Percentiles rank a stretch among this genome's conserved stretches.
Conservation (phyloP, 2,329 filamentous ascomycete genomes). For the Alternaria sp. region DNA sequence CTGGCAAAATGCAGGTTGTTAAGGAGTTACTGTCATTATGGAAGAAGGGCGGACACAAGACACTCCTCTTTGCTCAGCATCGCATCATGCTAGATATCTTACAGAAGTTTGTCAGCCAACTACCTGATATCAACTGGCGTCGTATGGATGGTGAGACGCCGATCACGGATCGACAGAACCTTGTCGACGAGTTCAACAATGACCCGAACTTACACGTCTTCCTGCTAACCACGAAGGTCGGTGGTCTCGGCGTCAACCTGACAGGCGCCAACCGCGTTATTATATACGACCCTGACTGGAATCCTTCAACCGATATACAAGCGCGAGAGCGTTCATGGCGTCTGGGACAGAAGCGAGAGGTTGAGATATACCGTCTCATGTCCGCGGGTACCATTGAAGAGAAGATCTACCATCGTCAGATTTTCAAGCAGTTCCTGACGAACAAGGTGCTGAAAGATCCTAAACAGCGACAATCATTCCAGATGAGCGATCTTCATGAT, state of each 20-base stretch:
- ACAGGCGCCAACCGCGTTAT: slow-evolving; percentile 96
- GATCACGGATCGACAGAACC: slow-evolving; percentile 84
- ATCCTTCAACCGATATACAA: slow-evolving; percentile 94
- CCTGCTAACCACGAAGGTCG: slow-evolving; percentile 92
- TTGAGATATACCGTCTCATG: slow-evolving; percentile 97
- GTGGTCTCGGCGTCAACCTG: slow-evolving; percentile 90
- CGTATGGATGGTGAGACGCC: slow-evolving; percentile 94
- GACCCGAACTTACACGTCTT: slow-evolving; percentile 84
- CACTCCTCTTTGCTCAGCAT: slow-evolving; percentile 89
- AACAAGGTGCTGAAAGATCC: slow-evolving; percentile 96
- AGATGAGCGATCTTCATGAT: slow-evolving; percentile 88
- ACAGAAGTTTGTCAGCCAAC: slow-evolving; percentile 75
- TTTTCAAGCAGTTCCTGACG: slow-evolving; percentile 97
- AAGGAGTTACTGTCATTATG: slow-evolving; percentile 87
- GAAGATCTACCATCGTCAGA: slow-evolving; percentile 98
- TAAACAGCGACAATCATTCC: slow-evolving; percentile 90
- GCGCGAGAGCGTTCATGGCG: slow-evolving; percentile 96
- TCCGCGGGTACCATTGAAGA: slow-evolving; percentile 97
- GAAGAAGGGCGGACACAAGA: slow-evolving; percentile 93
- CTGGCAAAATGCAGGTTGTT: slow-evolving; percentile 95
- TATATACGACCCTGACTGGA: slow-evolving; percentile 99
- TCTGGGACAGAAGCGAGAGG: slow-evolving; percentile 90
- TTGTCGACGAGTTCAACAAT: slow-evolving; percentile 94
- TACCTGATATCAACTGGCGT: slow-evolving; percentile 77
- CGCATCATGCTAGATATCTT: slow-evolving; percentile 96